Conservation (phyloP, 345 rosid species). For the Streptanthus diversifolius region DNA sequence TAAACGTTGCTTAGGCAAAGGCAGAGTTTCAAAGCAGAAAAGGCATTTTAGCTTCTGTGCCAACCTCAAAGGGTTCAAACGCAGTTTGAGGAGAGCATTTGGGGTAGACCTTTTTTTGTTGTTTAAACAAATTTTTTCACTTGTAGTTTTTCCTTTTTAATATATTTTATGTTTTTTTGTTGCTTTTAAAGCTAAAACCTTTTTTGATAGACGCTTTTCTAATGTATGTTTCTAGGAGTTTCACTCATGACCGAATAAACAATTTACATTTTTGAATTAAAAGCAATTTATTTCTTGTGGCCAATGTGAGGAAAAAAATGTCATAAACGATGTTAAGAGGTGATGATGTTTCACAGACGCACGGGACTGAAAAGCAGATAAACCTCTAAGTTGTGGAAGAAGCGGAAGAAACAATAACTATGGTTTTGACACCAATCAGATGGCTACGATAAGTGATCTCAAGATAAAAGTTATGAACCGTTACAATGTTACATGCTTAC, state of each 20-base stretch:
- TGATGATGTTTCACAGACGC: neutral
- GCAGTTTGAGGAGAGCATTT: constrained; percentile 18
- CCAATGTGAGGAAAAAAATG: neutral
- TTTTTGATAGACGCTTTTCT: constrained; percentile 26
- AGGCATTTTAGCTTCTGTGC: constrained; percentile 16
- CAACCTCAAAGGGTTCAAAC: constrained; percentile 12
- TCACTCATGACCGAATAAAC: constrained; percentile 27
- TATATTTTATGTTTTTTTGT: constrained; percentile 15
- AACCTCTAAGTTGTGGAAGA: too few species aligned
- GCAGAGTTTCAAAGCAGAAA: constrained; percentile 23
- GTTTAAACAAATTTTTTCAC: constrained; percentile 13
- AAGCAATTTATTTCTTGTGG: neutral
- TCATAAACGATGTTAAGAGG: neutral
- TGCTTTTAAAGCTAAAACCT: neutral
- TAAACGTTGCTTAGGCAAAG: constrained; percentile 14
- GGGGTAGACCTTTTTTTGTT: constrained; percentile 24
- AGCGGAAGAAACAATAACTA: too few species aligned
- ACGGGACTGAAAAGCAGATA: too few species aligned
- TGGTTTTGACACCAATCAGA: too few species aligned
- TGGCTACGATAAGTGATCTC: too few species aligned
- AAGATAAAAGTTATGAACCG: too few species aligned
- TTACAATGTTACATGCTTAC: neutral
- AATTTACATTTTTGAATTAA: constrained; percentile 11
- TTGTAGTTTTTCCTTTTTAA: neutral
- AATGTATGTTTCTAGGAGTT: constrained; percentile 30